Percentiles rank a stretch among this genome's conserved stretches.
Evolutionary conservation across 2,329 filamentous ascomycete species (phyloP).

Genomic region (Conoideocrella luteorostrata): DNA sequence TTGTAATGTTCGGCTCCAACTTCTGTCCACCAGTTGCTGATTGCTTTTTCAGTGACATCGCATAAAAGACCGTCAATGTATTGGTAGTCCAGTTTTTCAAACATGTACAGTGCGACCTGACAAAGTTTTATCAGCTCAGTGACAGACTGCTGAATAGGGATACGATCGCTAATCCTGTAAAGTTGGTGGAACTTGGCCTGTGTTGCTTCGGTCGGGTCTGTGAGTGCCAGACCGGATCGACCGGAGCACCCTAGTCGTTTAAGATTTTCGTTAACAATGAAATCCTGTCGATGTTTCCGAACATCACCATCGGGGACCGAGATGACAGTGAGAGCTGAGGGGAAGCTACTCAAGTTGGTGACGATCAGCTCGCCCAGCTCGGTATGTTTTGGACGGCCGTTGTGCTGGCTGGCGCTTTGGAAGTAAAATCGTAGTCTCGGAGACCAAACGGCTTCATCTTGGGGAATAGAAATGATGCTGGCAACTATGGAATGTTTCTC

Average conservation of each 20-base stretch:
- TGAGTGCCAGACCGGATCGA: constrained; percentile 74
- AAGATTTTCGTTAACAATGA: constrained; percentile 90
- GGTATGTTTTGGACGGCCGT: constrained; percentile 79
- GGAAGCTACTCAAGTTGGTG: constrained; percentile 87
- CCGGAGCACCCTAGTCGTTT: constrained; percentile 91
- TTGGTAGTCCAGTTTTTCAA: constrained; percentile 77
- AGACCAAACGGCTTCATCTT: constrained; percentile 75
- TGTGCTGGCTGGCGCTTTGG: constrained; percentile 75
- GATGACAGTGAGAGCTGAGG: constrained; percentile 88
- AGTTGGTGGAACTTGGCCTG: constrained; percentile 88
- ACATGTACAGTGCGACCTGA: constrained; percentile 81
- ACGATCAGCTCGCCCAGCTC: constrained; percentile 81
- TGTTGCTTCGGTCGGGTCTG: constrained; percentile 71
- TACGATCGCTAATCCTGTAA: constrained; percentile 79
- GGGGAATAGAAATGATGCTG: constrained; percentile 74
- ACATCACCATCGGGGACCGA: constrained; percentile 82
- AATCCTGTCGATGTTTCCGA: constrained; percentile 69
- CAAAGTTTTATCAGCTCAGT: constrained; percentile 87
- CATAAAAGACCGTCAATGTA: constrained; percentile 91
- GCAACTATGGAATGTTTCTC: constrained; percentile 70
- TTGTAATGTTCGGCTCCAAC: constrained; percentile 90
- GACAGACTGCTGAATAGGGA: constrained; percentile 71
- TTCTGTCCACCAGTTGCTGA: constrained; percentile 94
- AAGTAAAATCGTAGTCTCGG: constrained; percentile 75
- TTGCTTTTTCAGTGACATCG: constrained; percentile 83